Base-by-base conservation (phyloP, 2,329 filamentous ascomycete species). In the Penicillium crustosum region DNA sequence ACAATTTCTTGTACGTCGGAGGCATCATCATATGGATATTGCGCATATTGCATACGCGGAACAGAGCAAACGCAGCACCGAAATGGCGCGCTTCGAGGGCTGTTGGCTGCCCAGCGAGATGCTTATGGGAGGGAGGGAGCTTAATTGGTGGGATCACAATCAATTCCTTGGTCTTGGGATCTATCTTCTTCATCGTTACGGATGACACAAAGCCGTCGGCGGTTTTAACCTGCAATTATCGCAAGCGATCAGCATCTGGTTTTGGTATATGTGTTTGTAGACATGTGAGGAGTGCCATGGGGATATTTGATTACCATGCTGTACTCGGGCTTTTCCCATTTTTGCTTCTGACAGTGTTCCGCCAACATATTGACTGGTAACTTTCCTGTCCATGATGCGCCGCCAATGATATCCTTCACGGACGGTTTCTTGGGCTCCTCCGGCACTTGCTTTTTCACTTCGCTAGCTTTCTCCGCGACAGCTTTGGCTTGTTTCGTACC, bases 321-420 rank as follows among this genome's bases (percentile, higher is more conserved):
- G 75, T 96, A 99, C 62, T 96, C 93, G 2, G 93, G 93, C 72
- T 88, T 93, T 64, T 91, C 90, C 94, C 94, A 99, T 72, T 91
- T 91, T 74, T 96, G 90, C 75, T 93, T 95, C 77, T 96, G 92
- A 69, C 93, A 97, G 77, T 96, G 90, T 80, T 97, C 94, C 36
- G 90, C 91, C 62, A 97, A 84, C 68, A 97, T 83, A 72, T 96
- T 97, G 63, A 97, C 90, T 1, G 94, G 94, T 33, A 99, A 80
- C 74, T 99, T 99, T 41, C 94, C 94, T 0, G 94, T 99, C 94
- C 94, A 99, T 66, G 92, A 97, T 58, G 91, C 86, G 49, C 94
- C 94, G 42, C 92, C 94, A 70, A 99, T 96, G 64, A 99, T 80
- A 66, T 95, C 91, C 75, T 84, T 79, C 23, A 83, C 83, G 49